Base-by-base conservation (phyloP, 148 eudicot species). In the Camellia japonica region DNA sequence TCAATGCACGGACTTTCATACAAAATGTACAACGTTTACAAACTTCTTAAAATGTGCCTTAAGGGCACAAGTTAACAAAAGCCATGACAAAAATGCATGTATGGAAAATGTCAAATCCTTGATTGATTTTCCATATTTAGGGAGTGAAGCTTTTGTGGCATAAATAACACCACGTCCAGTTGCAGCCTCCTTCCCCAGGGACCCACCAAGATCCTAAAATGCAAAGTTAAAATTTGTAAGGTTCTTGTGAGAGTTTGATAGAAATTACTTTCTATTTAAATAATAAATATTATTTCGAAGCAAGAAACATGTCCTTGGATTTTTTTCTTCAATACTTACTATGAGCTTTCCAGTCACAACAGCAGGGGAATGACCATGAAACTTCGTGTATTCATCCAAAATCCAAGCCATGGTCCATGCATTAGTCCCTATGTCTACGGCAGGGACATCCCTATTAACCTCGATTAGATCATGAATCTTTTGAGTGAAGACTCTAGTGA, bases 401-500 rank as follows among this genome's bases (percentile, higher is more conserved):
- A 23, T 23, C 30, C 30, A 23, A 23, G 30, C 30, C 30, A 23
- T 23, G 0, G 30, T 23, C 30, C 0, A 23, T 23, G 30, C 30
- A 23, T 23, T 23, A 23, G 90, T 88, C 58, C 90, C 90, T 88
- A 88, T 86, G 73, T 88, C 90, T 11, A 88, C 88, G n/a, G 90
- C 90, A 46, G 88, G 88, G 60, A 88, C 88, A 69, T 85, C 89
- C 30, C 82, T 80, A 23, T 83, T 64, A 74, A 90, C 74, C 44
- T 89, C 84, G 58, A 88, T 23, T 23, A 23, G 30, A 23, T 23
- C 30, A 23, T 23, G 30, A 23, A 23, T 23, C 30, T 23, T 23
- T 23, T 86, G 90, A 30, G 90, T 88, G 83, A 86, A 88, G 71
- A 88, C 90, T 8, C 90, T 87, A 6, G 90, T 88, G 71, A 88